Evolutionary conservation across 192 early-diverging fungal species (phyloP).

Genomic region (Pilobolus umbonatus): DNA sequence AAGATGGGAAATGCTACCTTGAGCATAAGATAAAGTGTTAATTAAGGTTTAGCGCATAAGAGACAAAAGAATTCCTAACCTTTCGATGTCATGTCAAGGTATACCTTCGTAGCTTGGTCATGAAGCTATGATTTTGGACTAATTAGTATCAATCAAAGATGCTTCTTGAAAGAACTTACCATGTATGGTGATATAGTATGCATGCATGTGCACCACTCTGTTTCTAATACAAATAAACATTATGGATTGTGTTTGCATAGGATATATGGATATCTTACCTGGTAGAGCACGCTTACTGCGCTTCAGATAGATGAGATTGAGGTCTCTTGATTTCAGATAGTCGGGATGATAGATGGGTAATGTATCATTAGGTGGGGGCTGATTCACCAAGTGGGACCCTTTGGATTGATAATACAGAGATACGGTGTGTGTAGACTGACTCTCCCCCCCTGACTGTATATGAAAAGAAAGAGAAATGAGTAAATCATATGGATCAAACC

Average conservation of each 20-base stretch:
- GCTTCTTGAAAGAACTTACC: slow-evolving; percentile 2
- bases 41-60: background rate
- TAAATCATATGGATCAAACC: background rate
- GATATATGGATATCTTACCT: slow-evolving; percentile 3
- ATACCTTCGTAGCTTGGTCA: slow-evolving; percentile 14
- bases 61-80: slow-evolving; percentile 6
- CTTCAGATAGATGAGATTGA: slow-evolving; percentile 11
- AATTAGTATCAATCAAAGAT: background rate
- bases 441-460: slow-evolving; percentile 1
- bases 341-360: slow-evolving; percentile 4
- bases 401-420: slow-evolving; percentile 12
- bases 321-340: slow-evolving; percentile 3
- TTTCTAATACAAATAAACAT: slow-evolving; percentile 1
- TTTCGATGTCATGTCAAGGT: slow-evolving; percentile 20
- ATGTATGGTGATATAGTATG: slow-evolving; percentile 13
- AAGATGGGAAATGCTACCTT: slow-evolving; percentile 19
- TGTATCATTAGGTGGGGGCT: background rate
- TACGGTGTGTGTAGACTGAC: slow-evolving; percentile 7
- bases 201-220: slow-evolving; percentile 22
- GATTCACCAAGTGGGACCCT: slow-evolving; percentile 9
- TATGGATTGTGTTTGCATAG: background rate
- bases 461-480: background rate
- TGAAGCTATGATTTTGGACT: background rate
- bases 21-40: background rate
- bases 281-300: slow-evolving; percentile 12